These are phyloP conservation scores for Botrytis fragariae DNA, from an alignment of 2,329 filamentous ascomycete species.

Conservation along the genomic window DNA sequence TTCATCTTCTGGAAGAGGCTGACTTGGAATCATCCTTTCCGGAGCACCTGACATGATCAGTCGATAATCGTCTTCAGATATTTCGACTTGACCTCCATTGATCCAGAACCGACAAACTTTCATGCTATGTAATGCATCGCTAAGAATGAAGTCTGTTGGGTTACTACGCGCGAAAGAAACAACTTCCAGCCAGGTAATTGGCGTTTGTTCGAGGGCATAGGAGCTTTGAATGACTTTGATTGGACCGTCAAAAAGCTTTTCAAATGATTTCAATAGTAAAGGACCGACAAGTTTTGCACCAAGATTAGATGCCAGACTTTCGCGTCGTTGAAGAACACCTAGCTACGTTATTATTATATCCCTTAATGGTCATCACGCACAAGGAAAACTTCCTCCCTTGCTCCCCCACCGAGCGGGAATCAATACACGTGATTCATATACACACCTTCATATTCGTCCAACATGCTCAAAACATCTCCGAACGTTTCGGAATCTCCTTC, in stretches of 20 bases:
- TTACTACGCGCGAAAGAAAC: slow-evolving; percentile 81
- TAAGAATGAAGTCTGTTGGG: slow-evolving; percentile 72
- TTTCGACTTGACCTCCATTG: slow-evolving; percentile 78
- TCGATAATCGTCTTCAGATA: slow-evolving; percentile 83
- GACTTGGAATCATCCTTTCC: slow-evolving; percentile 76
- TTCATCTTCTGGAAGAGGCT: slow-evolving; percentile 83
- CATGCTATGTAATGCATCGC: slow-evolving; percentile 64
- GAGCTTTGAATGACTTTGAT: slow-evolving; percentile 51
- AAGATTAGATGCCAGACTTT: slow-evolving; percentile 81
- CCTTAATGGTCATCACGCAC: background rate
- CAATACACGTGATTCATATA: slow-evolving; percentile 17
- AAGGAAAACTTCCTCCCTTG: background rate
- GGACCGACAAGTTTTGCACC: slow-evolving; percentile 80
- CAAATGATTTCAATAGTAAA: slow-evolving; percentile 80
- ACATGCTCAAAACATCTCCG: slow-evolving; percentile 66
- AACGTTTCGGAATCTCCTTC: slow-evolving; percentile 65
- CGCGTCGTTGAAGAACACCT: slow-evolving; percentile 78
- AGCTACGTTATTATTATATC: slow-evolving; percentile 23
- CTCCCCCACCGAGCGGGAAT: background rate
- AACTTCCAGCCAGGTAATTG: slow-evolving; percentile 79
- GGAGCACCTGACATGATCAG: slow-evolving; percentile 80
- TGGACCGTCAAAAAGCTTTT: slow-evolving; percentile 79
- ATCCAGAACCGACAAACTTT: slow-evolving; percentile 79
- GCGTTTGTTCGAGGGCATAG: slow-evolving; percentile 57
- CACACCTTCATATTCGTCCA: slow-evolving; percentile 73